Base-by-base conservation (phyloP, 202 grass and related monocot species). In the Cymbopogon flexuosus region DNA sequence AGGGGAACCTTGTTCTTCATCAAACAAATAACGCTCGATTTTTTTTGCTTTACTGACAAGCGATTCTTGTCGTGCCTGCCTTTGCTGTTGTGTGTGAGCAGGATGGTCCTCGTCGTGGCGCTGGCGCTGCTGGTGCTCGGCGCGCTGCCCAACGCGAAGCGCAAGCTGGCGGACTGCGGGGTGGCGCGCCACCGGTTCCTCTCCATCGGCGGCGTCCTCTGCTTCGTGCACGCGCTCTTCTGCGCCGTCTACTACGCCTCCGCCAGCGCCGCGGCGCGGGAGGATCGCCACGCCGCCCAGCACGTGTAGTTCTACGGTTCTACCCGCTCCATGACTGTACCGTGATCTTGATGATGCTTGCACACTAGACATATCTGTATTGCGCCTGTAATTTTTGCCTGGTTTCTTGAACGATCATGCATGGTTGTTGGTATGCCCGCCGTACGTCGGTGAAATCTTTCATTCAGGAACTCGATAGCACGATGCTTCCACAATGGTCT, bases 211-310 rank as follows among this genome's bases (percentile, higher is more conserved):
- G 92, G 88, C 69, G 85, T 93, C 54, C 75, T 94, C 76, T 93
- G 92, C 90, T 98, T 98, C 77, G 79, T 88, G 18, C 95, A 98
- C 86, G 90, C 64, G 4, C 52, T 89, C 49, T 73, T 98, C 76
- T 87, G 84, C 83, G 35, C 88, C 64, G 79, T 86, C 75, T 94
- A 94, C 68, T 98, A 89, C 86, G 90, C 89, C 67, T 98, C 90
- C 60, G 92, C 88, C 2, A 79, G 67, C 86, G 95, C 89, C 56
- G 76, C 88, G 0, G 62, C 18, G 15, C 60, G 63, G 68, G 95
- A 97, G 40, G 89, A 83, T 18, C 45, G 8, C 68, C 91, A 67
- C 47, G 10, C 7, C 15, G 18, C 77, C 10, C 8, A 62, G 22
- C 40, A 70, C 68, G 23, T 2, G 27, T 52, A 34, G 27, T 18